Base-by-base conservation (phyloP, 306 rosid genomes). In the Lathyrus sativus region DNA sequence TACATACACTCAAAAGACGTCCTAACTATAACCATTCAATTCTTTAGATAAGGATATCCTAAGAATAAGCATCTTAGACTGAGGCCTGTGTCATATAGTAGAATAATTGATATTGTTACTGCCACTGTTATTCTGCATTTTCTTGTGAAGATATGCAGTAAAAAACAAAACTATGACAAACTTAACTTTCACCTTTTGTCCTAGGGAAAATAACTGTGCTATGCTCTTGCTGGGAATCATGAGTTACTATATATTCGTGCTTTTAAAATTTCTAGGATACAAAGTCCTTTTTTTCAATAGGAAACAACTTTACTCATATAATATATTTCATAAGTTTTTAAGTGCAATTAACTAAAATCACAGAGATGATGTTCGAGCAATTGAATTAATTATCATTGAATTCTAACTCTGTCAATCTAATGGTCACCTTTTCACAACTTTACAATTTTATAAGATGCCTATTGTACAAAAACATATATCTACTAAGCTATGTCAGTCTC, bases 1-100 rank as follows among this genome's bases (percentile, higher is more conserved):
- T n/a, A n/a, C n/a, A n/a, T n/a, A n/a, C n/a, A n/a, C n/a, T n/a
- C n/a, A n/a, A n/a, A n/a, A n/a, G n/a, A n/a, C n/a, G n/a, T n/a
- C n/a, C n/a, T n/a, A n/a, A n/a, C n/a, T n/a, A n/a, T n/a, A 44
- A 13, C 66, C 58, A 51, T 10, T 51, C 58, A 51, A 17, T 19
- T 51, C 18, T 44, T 44, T 44, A 44, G 18, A 44, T 44, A 13
- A 1, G 8, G 9, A 44, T n/a, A 44, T 5, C 15, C 6, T 11
- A n/a, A 3, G 33, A 29, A 44, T 7, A 44, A 15, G 14, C 9
- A 44, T 15, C 50, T 12, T 13, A 22, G 59, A 22, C 22, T 29
- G 41, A 31, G 14, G 35, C 7, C 65, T n/a, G n/a, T 31, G n/a
- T 59, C 12, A 59, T 59, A 33, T 7, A 28, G 29, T 28, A 3